These are phyloP conservation scores for Isoetes taiwanensis DNA, from an alignment of 75 land plant species.

Conservation along the genomic window DNA sequence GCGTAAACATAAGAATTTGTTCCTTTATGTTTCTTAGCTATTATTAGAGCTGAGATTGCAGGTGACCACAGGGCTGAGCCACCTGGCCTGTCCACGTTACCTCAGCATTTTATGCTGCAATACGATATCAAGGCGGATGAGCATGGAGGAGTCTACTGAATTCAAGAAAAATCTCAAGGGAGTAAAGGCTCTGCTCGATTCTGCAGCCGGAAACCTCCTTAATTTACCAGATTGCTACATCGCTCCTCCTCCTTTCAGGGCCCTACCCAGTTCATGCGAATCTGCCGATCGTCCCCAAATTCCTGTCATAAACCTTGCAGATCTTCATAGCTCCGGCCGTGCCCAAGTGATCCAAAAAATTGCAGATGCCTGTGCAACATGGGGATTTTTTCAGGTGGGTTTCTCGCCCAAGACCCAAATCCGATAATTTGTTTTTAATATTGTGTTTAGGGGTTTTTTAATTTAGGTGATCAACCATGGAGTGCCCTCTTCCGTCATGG, in stretches of 20 bases:
- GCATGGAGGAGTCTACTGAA: background rate
- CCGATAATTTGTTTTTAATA: background rate
- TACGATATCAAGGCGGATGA: too few species aligned
- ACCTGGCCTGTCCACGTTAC: too few species aligned
- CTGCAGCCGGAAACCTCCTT: background rate
- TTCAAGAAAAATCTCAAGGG: background rate
- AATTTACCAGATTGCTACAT: background rate
- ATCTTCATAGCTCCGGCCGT: background rate
- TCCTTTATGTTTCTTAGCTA: too few species aligned
- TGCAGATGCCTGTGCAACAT: background rate
- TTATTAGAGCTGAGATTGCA: too few species aligned
- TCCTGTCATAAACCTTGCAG: background rate
- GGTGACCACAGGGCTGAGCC: too few species aligned
- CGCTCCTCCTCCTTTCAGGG: background rate
- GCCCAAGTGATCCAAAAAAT: background rate
- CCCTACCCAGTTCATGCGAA: background rate
- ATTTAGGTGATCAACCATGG: conserved; percentile 6
- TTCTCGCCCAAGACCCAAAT: background rate
- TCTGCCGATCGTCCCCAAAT: background rate
- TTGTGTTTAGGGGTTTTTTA: too few species aligned
- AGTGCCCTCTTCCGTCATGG: background rate
- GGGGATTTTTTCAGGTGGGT: background rate
- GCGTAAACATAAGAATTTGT: too few species aligned
- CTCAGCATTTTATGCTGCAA: too few species aligned
- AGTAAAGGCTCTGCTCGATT: background rate